Evolutionary conservation across 176 grass and related monocot species (phyloP).

Genomic region (Rhynchospora pubera): DNA sequence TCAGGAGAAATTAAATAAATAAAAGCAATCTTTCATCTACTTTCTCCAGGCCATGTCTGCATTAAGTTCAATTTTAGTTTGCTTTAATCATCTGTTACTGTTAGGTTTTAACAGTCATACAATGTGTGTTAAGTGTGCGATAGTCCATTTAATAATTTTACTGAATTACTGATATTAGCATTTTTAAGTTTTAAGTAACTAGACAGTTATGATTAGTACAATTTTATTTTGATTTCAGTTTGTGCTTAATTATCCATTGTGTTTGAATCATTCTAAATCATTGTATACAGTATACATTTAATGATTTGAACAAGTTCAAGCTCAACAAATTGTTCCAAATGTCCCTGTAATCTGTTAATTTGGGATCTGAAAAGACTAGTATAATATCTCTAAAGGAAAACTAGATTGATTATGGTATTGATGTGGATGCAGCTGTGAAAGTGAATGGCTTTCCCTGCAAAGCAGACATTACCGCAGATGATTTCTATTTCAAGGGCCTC

Average conservation of each 20-base stretch:
- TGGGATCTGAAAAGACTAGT: neutral
- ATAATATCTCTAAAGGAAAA: too few species aligned
- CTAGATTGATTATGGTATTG: neutral
- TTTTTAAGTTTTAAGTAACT: constrained; percentile 1
- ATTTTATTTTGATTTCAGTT: neutral
- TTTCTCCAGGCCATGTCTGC: neutral
- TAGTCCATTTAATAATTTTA: neutral
- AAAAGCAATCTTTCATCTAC: neutral
- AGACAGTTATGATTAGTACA: neutral
- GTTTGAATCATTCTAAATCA: neutral
- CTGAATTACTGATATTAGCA: neutral
- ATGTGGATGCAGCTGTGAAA: neutral
- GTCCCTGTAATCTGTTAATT: neutral
- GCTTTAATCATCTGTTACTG: neutral
- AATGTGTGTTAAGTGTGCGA: neutral
- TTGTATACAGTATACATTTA: neutral
- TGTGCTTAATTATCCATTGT: neutral
- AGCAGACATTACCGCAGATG: neutral
- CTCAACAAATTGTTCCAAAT: neutral
- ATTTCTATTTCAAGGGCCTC: constrained; percentile 24
- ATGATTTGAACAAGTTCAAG: neutral
- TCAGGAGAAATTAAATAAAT: too few species aligned
- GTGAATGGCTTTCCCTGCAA: constrained; percentile 23
- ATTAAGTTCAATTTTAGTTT: neutral
- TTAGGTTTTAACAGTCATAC: neutral